phyloP scores from a whole-genome alignment of 371 early-diverging fungal genomes.

The Mortierella polycephala region DNA sequence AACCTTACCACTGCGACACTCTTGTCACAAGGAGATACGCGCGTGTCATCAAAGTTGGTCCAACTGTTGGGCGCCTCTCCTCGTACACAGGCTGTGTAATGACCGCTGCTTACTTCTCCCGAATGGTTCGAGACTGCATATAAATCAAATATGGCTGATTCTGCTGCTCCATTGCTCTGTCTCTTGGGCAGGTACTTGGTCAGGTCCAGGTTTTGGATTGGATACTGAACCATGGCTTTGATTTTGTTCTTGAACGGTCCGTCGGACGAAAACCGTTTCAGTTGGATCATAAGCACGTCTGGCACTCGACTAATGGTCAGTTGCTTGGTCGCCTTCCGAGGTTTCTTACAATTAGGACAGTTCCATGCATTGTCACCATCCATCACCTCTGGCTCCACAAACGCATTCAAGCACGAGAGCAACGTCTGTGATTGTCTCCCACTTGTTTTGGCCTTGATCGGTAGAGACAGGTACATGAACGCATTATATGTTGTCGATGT shows the following conservation, averaged over 20 bases:
- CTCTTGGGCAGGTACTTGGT: slow-evolving; percentile 40
- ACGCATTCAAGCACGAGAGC: slow-evolving; percentile 86
- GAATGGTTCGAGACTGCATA: slow-evolving; percentile 97
- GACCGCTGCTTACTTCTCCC: slow-evolving; percentile 92
- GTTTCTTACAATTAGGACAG: slow-evolving; percentile 87
- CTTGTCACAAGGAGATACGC: slow-evolving; percentile 77
- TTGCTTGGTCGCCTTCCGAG: slow-evolving; percentile 79
- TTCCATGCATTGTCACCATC: slow-evolving; percentile 92
- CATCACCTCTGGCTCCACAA: slow-evolving; percentile 84
- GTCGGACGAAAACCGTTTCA: slow-evolving; percentile 94
- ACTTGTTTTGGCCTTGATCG: slow-evolving; percentile 67
- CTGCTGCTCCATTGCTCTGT: slow-evolving; percentile 12
- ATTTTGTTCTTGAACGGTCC: slow-evolving; percentile 95
- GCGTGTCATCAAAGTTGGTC: slow-evolving; percentile 94
- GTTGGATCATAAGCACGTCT: slow-evolving; percentile 87
- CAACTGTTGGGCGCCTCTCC: slow-evolving; percentile 83
- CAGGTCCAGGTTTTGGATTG: slow-evolving; percentile 70
- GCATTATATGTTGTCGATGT: slow-evolving; percentile 91
- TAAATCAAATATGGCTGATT: slow-evolving; percentile 74
- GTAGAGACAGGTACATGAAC: slow-evolving; percentile 93
- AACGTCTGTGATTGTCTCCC: slow-evolving; percentile 62
- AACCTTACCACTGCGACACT: slow-evolving; percentile 68
- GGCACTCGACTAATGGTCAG: slow-evolving; percentile 86
- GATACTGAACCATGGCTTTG: slow-evolving; percentile 88
- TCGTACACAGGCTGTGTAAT: slow-evolving; percentile 93